These are phyloP conservation scores for Leishmania amazonensis DNA, from an alignment of 208 protist genomes.

Conservation along the genomic window DNA sequence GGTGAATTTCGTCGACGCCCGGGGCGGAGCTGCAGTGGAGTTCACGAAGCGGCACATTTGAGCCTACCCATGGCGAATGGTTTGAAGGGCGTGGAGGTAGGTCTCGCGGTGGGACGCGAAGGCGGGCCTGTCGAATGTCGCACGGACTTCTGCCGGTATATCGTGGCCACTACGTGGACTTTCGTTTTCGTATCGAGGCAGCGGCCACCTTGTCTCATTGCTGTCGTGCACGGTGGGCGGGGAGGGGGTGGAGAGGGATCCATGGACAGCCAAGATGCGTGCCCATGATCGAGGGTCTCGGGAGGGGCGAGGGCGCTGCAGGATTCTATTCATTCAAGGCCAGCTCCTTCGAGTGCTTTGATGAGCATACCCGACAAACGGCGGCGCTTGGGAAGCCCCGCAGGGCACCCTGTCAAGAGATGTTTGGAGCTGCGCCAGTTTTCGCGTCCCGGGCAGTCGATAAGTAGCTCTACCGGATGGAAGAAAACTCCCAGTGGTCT, in stretches of 20 bases:
- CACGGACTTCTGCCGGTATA: neutral
- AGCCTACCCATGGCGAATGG: neutral
- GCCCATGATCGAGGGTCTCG: neutral
- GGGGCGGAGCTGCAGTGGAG: neutral
- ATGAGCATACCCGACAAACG: neutral
- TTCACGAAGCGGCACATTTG: neutral
- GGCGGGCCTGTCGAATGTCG: neutral
- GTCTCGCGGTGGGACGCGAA: neutral
- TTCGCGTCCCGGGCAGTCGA: neutral
- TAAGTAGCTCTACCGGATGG: neutral
- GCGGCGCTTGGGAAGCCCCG: neutral
- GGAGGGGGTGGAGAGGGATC: neutral
- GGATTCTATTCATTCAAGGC: neutral
- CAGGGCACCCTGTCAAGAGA: neutral
- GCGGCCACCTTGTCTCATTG: neutral
- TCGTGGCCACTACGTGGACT: neutral
- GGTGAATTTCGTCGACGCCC: neutral
- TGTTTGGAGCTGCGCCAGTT: too few relatives aligned
- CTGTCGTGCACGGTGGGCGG: neutral
- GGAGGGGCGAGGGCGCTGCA: neutral
- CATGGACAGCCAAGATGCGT: neutral
- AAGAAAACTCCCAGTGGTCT: neutral
- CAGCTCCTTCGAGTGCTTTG: too few relatives aligned
- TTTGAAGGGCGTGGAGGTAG: neutral
- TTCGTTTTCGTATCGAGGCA: too few relatives aligned